Evolutionary conservation across 2,329 filamentous ascomycete genomes (phyloP).

Genomic region (Phaeosphaeria sp.): DNA sequence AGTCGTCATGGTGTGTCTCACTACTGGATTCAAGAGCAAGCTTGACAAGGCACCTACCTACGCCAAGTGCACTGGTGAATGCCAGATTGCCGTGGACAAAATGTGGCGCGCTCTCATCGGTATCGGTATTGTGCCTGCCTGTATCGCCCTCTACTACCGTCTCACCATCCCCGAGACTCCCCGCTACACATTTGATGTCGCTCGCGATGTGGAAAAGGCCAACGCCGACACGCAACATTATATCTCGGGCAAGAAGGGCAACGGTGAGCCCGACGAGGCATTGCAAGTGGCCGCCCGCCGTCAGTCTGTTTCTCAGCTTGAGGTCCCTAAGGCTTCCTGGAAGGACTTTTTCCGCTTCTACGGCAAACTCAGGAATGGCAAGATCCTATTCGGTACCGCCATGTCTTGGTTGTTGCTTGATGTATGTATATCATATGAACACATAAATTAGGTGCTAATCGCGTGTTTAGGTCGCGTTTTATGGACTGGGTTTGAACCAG

Average conservation of each 20-base stretch:
- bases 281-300: constrained; percentile 65
- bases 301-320: constrained; percentile 61
- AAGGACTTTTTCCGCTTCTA: constrained; percentile 76
- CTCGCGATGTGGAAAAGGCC: constrained; percentile 56
- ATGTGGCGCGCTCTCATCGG: constrained; percentile 53
- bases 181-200: constrained; percentile 52
- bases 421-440: constrained; percentile 18
- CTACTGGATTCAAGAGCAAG: constrained; percentile 38
- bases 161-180: constrained; percentile 52
- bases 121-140: constrained; percentile 50
- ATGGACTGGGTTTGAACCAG: constrained; percentile 73
- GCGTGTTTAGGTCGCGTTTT: constrained; percentile 12
- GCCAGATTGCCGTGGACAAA: constrained; percentile 46
- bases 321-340: constrained; percentile 74
- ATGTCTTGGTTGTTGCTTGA: constrained; percentile 75
- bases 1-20: constrained; percentile 42
- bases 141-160: constrained; percentile 51
- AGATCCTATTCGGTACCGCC: constrained; percentile 77
- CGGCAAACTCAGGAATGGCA: constrained; percentile 71
- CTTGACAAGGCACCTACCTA: constrained; percentile 26
- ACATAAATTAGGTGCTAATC: too few relatives aligned
- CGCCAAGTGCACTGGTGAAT: constrained; percentile 36
- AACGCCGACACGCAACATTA: constrained; percentile 78
- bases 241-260: constrained; percentile 65
- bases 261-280: constrained; percentile 71